Conservation (phyloP, 305 asterid species). For the Fraxinus dipetala region DNA sequence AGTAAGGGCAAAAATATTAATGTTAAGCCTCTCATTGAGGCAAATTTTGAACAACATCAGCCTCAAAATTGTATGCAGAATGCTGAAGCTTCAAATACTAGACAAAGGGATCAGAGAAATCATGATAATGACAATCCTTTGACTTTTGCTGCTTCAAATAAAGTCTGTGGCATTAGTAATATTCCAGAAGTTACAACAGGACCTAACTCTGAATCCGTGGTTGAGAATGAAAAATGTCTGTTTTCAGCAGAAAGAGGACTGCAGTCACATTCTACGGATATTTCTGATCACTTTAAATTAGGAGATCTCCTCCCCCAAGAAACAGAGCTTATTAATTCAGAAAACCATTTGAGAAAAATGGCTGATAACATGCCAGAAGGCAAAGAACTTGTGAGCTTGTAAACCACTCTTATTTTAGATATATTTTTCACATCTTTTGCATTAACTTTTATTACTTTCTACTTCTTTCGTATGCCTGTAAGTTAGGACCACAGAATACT, state of each 20-base stretch:
- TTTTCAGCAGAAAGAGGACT: constrained; percentile 33
- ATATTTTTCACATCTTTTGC: constrained; percentile 2
- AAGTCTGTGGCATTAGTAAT: constrained; percentile 22
- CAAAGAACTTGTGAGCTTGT: constrained; percentile 59
- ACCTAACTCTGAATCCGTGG: constrained; percentile 25
- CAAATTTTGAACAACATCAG: constrained; percentile 30
- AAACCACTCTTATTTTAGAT: constrained; percentile 15
- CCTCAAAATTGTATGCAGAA: constrained; percentile 25
- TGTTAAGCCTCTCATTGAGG: constrained; percentile 26
- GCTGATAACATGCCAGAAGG: constrained; percentile 36
- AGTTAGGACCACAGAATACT: background rate
- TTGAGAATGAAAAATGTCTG: constrained; percentile 31
- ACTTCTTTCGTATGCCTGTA: background rate
- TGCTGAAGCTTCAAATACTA: constrained; percentile 31
- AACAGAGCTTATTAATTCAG: constrained; percentile 27
- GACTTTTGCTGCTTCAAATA: constrained; percentile 23
- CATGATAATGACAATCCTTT: constrained; percentile 19
- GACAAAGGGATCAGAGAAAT: constrained; percentile 30
- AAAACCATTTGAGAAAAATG: constrained; percentile 20
- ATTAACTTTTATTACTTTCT: background rate
- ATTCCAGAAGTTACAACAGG: constrained; percentile 33
- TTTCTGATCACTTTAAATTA: constrained; percentile 34
- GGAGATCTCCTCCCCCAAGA: constrained; percentile 28
- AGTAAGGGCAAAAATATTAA: constrained; percentile 36
- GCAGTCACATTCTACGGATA: constrained; percentile 33